Evolutionary conservation across 176 grass and related monocot genomes (phyloP), one percentile per base, ranked within the genome.

Genomic region (Bothriochloa decipiens): DNA sequence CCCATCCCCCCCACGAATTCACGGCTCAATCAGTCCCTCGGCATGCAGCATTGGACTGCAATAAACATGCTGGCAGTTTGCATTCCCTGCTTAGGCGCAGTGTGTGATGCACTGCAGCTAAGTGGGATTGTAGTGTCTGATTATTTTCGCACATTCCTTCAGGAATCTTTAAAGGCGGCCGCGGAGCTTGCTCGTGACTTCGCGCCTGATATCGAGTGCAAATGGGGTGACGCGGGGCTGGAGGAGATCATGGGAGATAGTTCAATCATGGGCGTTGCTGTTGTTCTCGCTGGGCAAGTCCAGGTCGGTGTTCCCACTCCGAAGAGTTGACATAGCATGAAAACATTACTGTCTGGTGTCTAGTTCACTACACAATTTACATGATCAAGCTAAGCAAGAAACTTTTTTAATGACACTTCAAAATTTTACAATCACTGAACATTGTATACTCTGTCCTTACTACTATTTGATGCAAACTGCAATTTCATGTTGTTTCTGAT

Each of bases 211-310:
- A 78, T 98, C 14, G 87, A 94, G 75, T 85, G 83, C 72, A 98
- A 90, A 91, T 98, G 92, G 92, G 96, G 96, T 70, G 96, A 98
- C 33, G 86, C 81, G 0, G 96, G 96, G 2, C 81, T 98, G 43
- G 93, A 95, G 71, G 96, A 98, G 75, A 98, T 98, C 75, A 90
- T 98, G 65, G 76, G 68, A 67, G 93, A 98, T 69, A 50, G 1
- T 73, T 92, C 91, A 33, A 95, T 98, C 63, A 25, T 83, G 18
- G 96, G 87, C 43, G 96, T 98, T 47, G 96, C 87, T 28, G 74
- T 95, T 61, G 91, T 98, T 83, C 93, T 98, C 70, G 87, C 93
- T 74, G 93, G 91, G 11, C 93, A 95, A 93, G 91, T 95, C 72
- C 96, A 98, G 95, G 93, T 98, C 77, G 62, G 81, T 36, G 9